Evolutionary conservation across 1,284 basidiomycete species (phyloP).

Genomic region (Puccinia polysora): DNA sequence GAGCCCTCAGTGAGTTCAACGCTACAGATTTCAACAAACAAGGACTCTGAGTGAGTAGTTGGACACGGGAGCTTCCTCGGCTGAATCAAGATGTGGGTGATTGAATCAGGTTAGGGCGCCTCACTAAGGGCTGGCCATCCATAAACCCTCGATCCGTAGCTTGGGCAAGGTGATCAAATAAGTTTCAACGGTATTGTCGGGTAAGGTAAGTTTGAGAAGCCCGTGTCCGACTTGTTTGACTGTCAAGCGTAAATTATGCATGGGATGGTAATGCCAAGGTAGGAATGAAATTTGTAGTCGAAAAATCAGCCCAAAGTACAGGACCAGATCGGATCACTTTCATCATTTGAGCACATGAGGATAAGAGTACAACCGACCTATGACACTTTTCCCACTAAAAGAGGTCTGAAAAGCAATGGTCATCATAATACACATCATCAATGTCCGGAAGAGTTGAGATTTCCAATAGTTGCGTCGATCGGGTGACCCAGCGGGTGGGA

Average conservation of each 20-base stretch:
- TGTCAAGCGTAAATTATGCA: constrained; percentile 36
- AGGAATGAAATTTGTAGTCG: not conserved
- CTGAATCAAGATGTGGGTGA: too few species aligned
- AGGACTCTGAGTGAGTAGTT: not conserved
- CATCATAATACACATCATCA: not conserved
- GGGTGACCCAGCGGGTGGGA: too few species aligned
- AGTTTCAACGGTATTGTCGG: constrained; percentile 62
- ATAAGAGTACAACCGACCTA: not conserved
- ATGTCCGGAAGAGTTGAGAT: constrained; percentile 49
- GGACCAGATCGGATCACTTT: too few species aligned
- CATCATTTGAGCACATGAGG: too few species aligned
- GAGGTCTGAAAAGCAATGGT: constrained; percentile 25
- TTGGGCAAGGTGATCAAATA: constrained; percentile 82
- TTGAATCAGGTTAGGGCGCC: constrained; percentile 60
- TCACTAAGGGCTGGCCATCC: constrained; percentile 58
- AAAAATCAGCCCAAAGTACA: not conserved
- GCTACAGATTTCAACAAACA: constrained; percentile 54
- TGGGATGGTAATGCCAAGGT: not conserved
- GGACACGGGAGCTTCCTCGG: too few species aligned
- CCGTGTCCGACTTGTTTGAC: constrained; percentile 97
- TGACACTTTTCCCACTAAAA: constrained; percentile 38
- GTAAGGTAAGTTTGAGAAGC: constrained; percentile 66
- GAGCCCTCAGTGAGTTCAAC: constrained; percentile 82
- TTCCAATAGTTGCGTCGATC: constrained; percentile 74
- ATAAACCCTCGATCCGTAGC: constrained; percentile 54